Evolutionary conservation across 495 filamentous ascomycete species (phyloP).

Genomic region (Arthonia radiata): DNA sequence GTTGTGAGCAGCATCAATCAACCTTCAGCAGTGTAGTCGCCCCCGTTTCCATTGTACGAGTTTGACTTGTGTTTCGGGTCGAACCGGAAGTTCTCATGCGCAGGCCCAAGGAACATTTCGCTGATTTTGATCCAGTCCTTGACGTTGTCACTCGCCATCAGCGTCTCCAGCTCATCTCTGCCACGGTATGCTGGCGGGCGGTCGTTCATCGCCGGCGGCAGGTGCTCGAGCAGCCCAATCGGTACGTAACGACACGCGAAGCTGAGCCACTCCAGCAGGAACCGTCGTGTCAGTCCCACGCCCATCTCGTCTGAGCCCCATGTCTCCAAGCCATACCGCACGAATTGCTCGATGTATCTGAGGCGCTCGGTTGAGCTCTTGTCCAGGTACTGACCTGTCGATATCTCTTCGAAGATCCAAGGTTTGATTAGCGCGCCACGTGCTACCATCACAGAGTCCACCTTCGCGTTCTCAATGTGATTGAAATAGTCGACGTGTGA

Average conservation of each 20-base stretch:
- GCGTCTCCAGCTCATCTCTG: constrained; percentile 70
- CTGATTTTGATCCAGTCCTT: constrained; percentile 98
- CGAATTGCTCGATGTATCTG: constrained; percentile 66
- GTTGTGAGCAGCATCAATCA: no score
- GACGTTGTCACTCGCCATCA: constrained; percentile 71
- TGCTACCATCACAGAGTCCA: constrained; percentile 78
- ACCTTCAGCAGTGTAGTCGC: no score
- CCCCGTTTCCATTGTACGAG: no score
- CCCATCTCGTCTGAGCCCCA: constrained; percentile 94
- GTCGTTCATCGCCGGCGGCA: constrained; percentile 73
- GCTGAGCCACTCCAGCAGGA: constrained; percentile 84
- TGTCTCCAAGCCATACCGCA: constrained; percentile 64
- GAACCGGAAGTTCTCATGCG: constrained; percentile 75
- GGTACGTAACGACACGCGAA: constrained; percentile 82
- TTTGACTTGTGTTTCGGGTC: constrained; percentile 97
- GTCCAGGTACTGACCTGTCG: constrained; percentile 75
- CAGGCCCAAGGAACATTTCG: constrained; percentile 92
- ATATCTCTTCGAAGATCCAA: constrained; percentile 95
- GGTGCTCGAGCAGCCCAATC: constrained; percentile 59
- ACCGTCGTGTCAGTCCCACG: constrained; percentile 64
- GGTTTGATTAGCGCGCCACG: constrained; percentile 87
- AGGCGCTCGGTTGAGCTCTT: constrained; percentile 76
- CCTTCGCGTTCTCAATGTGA: constrained; percentile 48
- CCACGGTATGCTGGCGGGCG: constrained; percentile 62
- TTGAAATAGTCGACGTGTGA: constrained; percentile 71